Evolutionary conservation across 352 stramenopile species (phyloP), one percentile per base, ranked within the genome.

Genomic region (Pythium brassicae): DNA sequence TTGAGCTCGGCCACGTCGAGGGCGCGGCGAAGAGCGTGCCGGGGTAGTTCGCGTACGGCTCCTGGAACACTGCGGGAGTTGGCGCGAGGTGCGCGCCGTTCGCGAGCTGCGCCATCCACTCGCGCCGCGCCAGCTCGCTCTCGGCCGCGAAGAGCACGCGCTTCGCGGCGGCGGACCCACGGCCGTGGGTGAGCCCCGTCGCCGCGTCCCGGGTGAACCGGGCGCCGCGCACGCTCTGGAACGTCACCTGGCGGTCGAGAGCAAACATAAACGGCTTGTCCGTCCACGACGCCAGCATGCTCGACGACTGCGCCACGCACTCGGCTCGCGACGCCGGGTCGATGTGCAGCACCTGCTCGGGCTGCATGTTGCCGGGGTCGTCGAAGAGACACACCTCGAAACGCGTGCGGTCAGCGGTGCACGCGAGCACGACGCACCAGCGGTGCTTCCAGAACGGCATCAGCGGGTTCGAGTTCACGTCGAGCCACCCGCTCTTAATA

Each of bases 401-500:
- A 1, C 71, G 55, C 19, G 68, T 62, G 50, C 54, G 69, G 29
- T 79, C 69, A 8, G 55, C 45, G 32, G 84, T 74, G 51, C 79
- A 87, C 20, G 74, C 69, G 7, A 88, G 50, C 27, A 78, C 60
- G 23, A 88, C 73, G 48, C 67, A 80, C 74, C 75, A 91, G 34
- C 81, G 75, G 4, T 63, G 72, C 57, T 78, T 86, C 80, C 80
- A 93, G 35, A 87, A 50, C 19, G 58, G 66, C 32, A 81, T 23
- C 34, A 82, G 17, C 42, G 63, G 60, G 49, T 50, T 72, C 2
- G 56, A 61, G 45, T 76, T 76, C 2, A 89, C 50, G 47, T 72
- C 63, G 20, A 90, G 61, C 77, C 75, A 89, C 4, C 76, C 81
- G 47, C 71, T 81, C 54, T 87, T 68, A 15, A 91, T 29, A 15